Percentiles rank a stretch among this genome's conserved stretches.
These are phyloP conservation scores for Fagus crenata DNA, from an alignment of 306 rosid genomes.

Conservation along the genomic window DNA sequence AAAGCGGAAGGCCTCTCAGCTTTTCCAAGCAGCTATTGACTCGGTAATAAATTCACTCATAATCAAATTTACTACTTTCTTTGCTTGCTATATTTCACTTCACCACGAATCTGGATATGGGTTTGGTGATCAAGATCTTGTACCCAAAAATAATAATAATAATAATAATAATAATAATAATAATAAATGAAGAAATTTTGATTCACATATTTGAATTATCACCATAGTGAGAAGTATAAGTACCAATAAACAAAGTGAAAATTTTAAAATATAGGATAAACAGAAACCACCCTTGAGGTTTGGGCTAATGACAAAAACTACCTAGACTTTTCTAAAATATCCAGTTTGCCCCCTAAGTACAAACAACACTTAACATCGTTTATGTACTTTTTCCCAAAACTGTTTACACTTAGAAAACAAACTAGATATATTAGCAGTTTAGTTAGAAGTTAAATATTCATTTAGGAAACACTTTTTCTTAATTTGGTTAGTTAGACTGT, in stretches of 20 bases:
- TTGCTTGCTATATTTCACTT: neutral
- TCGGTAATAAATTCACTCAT: constrained; percentile 50
- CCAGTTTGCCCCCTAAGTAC: no score
- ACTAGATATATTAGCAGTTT: neutral
- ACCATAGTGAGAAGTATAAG: neutral
- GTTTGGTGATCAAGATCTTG: neutral
- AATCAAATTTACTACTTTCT: constrained; percentile 18
- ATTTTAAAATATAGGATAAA: neutral
- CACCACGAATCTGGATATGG: neutral
- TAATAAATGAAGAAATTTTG: neutral
- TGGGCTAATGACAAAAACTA: no score
- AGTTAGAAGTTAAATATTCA: neutral
- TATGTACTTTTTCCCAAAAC: no score
- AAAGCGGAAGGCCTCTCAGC: constrained; percentile 73
- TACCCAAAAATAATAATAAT: neutral
- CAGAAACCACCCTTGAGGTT: no score
- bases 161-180: no score
- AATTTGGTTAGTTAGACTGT: neutral
- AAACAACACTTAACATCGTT: no score
- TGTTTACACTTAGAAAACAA: no score
- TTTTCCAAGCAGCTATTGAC: constrained; percentile 86
- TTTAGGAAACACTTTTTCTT: neutral
- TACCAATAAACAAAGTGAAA: neutral
- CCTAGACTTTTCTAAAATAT: no score
- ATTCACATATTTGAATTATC: neutral